Conservation (phyloP, 2,329 filamentous ascomycete genomes). For the Knoxdaviesia proteae region DNA sequence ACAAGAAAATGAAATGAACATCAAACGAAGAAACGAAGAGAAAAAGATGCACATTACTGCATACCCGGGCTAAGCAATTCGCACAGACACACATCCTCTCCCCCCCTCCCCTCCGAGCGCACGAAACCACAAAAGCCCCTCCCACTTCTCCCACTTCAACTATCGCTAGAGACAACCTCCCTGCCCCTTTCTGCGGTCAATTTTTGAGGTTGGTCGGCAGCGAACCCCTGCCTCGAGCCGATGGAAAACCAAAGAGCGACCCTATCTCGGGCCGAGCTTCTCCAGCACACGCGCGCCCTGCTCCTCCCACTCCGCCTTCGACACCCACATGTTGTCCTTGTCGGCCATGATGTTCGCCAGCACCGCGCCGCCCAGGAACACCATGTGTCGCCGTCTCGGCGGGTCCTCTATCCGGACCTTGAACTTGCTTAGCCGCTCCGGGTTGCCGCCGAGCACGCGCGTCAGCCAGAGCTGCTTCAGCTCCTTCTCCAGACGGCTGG, state of each 20-base stretch:
- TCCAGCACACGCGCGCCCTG: slow-evolving; percentile 67
- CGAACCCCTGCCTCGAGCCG: slow-evolving; percentile 1
- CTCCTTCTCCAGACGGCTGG: slow-evolving; percentile 91
- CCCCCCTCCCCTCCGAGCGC: too few species aligned
- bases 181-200: not conserved
- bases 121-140: too few species aligned
- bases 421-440: slow-evolving; percentile 92
- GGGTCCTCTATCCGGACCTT: slow-evolving; percentile 98
- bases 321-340: slow-evolving; percentile 98
- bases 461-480: slow-evolving; percentile 97
- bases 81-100: too few species aligned
- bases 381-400: slow-evolving; percentile 90
- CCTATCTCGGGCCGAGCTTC: slow-evolving; percentile 76
- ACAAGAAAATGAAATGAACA: too few species aligned
- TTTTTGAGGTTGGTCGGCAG: not conserved
- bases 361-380: slow-evolving; percentile 94
- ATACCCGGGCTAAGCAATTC: too few species aligned
- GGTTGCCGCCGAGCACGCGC: slow-evolving; percentile 71
- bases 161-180: not conserved
- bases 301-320: slow-evolving; percentile 92
- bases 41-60: too few species aligned
- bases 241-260: not conserved
- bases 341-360: slow-evolving; percentile 98
- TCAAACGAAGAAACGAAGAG: too few species aligned
- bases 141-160: not conserved